phyloP scores from a whole-genome alignment of 495 filamentous ascomycete genomes.

The Jackrogersella multiformis region DNA sequence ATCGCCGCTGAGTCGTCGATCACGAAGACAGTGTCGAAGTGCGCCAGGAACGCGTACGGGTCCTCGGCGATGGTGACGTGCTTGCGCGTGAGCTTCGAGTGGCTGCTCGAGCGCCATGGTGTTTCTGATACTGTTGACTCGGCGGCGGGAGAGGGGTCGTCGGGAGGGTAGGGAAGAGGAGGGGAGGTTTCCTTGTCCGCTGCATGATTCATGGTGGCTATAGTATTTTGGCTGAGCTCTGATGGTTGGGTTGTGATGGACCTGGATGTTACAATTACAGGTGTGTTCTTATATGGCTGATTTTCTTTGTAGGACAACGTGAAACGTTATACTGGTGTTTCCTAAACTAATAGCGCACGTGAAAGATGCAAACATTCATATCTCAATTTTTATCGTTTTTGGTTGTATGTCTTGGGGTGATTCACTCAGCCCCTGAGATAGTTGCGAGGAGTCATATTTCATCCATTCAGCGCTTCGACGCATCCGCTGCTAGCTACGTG shows the following conservation, averaged over 20 bases:
- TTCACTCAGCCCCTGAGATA: neutral
- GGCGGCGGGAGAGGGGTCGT: neutral
- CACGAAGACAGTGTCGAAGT: constrained; percentile 86
- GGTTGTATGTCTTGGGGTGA: neutral
- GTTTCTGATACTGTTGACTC: neutral
- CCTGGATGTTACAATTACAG: neutral
- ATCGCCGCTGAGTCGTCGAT: constrained; percentile 92
- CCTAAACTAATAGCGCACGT: neutral
- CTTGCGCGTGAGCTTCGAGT: constrained; percentile 11
- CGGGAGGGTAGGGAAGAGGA: neutral
- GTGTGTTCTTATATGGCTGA: neutral
- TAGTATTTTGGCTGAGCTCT: neutral
- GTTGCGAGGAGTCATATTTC: neutral
- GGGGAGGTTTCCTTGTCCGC: neutral
- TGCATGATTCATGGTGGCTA: neutral
- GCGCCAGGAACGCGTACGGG: constrained; percentile 76
- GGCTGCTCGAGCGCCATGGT: neutral
- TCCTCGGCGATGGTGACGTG: constrained; percentile 52
- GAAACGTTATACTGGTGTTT: neutral
- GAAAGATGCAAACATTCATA: neutral
- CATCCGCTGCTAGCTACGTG: neutral
- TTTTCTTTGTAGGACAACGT: neutral
- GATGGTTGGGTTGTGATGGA: neutral
- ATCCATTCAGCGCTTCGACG: neutral
- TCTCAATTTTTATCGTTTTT: neutral